Conservation (phyloP, 257 asterid genomes). For the Jacaranda mimosifolia region DNA sequence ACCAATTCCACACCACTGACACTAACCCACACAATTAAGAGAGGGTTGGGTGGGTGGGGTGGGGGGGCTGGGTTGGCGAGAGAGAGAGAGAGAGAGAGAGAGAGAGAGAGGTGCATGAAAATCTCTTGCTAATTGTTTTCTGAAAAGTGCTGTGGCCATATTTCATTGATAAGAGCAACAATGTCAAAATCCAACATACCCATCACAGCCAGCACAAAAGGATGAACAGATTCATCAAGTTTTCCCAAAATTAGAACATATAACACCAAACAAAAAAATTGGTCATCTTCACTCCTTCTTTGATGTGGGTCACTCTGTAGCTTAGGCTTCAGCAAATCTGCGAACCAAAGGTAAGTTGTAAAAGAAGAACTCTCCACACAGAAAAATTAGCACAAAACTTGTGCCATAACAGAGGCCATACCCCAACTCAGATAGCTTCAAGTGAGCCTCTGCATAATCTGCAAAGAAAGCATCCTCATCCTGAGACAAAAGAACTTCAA, state of each 20-base stretch:
- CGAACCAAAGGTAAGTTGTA: slow-evolving; percentile 19
- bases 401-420: slow-evolving; percentile 30
- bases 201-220: slow-evolving; percentile 10
- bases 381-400: background rate
- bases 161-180: background rate
- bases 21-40: too few relatives aligned
- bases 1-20: too few relatives aligned
- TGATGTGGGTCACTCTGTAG: background rate
- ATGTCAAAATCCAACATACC: slow-evolving; percentile 21
- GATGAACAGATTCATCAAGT: background rate
- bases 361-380: background rate
- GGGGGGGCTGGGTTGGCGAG: background rate
- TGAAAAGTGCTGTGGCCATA: slow-evolving; percentile 13
- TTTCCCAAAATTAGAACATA: slow-evolving; percentile 6
- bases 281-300: slow-evolving; percentile 15
- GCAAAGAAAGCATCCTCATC: slow-evolving; percentile 90
- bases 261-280: slow-evolving; percentile 9
- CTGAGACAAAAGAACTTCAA: slow-evolving; percentile 36
- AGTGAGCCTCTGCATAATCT: slow-evolving; percentile 79
- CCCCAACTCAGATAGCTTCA: slow-evolving; percentile 89
- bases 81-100: background rate
- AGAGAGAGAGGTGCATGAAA: too few relatives aligned
- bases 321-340: slow-evolving; percentile 75
- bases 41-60: too few relatives aligned
- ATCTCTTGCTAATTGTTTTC: slow-evolving; percentile 2